Evolutionary conservation across 108 stramenopile species (phyloP), one percentile per base, ranked within the genome.

Genomic region (Stephanodiscus minutulus): DNA sequence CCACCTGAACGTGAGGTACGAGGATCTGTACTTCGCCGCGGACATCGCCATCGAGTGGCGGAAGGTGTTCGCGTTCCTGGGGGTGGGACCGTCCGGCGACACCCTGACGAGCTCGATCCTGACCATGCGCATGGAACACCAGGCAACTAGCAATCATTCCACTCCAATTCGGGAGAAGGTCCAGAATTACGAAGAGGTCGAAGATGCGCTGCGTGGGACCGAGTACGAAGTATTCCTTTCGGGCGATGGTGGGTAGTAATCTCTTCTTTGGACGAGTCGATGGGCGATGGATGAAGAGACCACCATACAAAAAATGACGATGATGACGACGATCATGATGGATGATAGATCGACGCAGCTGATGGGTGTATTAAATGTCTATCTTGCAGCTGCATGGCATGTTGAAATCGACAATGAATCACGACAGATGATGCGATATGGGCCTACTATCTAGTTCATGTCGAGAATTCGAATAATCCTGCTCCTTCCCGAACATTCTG

Each of bases 41-140:
- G 31, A 69, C 39, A 36, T 59, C 58, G 22, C 68, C 22, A 8
- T n/a, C 9, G 68, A 69, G 25, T 69, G 68, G 68, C 56, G 24
- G 7, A 10, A 15, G 33, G n/a, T 69, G 31, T 69, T 69, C 33
- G 7, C 27, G 20, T 69, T 69, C 33, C 39, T 69, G 1, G 68
- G 68, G 35, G 29, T 58, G 10, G 68, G 68, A 36, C 68, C 57
- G 27, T 59, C 68, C 20, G 25, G 59, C 1, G 33, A 69, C 7
- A 2, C 9, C 35, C 52, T 47, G 64, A 66, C 21, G 48, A 66
- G 28, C 24, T 50, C 22, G 10, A 22, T 11, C 1, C 3, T 44
- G 43, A 15, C 15, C 13, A 0, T 15, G 13, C 43, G 15, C 13
- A 44, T 44, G 43, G 43, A 44, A 44, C 43, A 44, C 3, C 43